Base-by-base conservation (phyloP, 2,329 filamentous ascomycete species). In the Phaeoacremonium minimum region DNA sequence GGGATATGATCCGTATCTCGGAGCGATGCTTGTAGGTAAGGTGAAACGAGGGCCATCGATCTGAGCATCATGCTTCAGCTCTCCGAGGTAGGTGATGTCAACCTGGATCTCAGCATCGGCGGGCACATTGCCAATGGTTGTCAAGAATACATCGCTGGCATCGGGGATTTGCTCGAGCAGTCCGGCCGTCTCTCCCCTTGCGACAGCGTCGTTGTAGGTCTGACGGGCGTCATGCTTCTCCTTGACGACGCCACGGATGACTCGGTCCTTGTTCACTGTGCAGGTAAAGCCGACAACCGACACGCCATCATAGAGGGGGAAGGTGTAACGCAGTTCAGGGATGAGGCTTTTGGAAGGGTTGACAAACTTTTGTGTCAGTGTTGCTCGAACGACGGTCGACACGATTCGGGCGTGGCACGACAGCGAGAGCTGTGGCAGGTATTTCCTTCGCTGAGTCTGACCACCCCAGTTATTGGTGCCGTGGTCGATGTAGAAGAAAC, bases 11-110 rank as follows among this genome's bases (percentile, higher is more conserved):
- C 80, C 80, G 55, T 86, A 88, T 15, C 83, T 71, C 2, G 83
- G 83, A 1, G 77, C 79, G 37, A 89, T 80, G 32, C 56, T 60
- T 1, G 74, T 84, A 0, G 84, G 85, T 5, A 89, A 74, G 5
- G 76, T 87, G 51, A 83, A 84, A 6, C 82, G 73, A 17, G 84
- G 64, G 6, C 81, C 81, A 49, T 88, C 80, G 4, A 75, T 66
- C 43, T 81, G 76, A 30, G 78, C 73, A 50, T 87, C 83, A 46
- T 87, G 80, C 59, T 85, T 85, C 36, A 88, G 66, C 53, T 88
- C 83, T 3, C 78, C 80, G 5, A 86, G 66, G 43, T 85, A 87
- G 0, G 67, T 75, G 37, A 87, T 75, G 9, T 81, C 68, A 6
- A 87, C 72, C 6, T 68, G 53, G 20, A 86, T 61, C 20, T 64